These are phyloP conservation scores for Ascochyta viciae-villosae DNA, from an alignment of 2,329 filamentous ascomycete species.

Conservation along the genomic window DNA sequence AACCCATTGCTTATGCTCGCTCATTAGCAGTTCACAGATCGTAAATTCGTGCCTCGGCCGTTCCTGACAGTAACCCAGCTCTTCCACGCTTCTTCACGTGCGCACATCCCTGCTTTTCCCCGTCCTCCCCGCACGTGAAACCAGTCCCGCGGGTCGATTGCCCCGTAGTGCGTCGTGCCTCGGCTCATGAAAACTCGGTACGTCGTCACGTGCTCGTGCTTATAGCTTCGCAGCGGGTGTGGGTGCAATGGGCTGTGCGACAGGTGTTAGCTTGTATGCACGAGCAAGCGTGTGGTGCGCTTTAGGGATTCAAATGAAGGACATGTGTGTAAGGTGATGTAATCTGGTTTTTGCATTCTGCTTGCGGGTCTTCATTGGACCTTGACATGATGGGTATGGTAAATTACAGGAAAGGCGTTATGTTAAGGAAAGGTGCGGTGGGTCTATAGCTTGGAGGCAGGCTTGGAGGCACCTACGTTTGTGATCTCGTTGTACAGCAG, in stretches of 20 bases:
- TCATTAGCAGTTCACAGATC: too few relatives aligned
- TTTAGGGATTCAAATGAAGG: background rate
- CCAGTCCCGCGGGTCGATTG: background rate
- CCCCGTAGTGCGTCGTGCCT: background rate
- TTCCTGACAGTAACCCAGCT: background rate
- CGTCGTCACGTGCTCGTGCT: constrained; percentile 11
- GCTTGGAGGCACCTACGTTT: constrained; percentile 69
- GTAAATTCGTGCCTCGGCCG: constrained; percentile 1
- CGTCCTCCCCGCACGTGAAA: constrained; percentile 3
- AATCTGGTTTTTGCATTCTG: constrained; percentile 16
- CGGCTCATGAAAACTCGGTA: constrained; percentile 2
- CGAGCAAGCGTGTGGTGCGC: background rate
- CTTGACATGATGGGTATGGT: constrained; percentile 13
- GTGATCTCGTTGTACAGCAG: constrained; percentile 90
- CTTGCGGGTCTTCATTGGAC: constrained; percentile 7
- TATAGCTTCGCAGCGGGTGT: constrained; percentile 14
- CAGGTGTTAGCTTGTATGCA: constrained; percentile 2
- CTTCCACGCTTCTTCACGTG: constrained; percentile 2
- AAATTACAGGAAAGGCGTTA: constrained; percentile 12
- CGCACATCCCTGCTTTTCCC: background rate
- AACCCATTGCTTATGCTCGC: background rate
- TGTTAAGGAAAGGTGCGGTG: background rate
- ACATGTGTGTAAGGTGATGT: background rate
- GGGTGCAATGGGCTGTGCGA: constrained; percentile 6
- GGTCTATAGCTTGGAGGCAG: constrained; percentile 55